phyloP scores from a whole-genome alignment of 768 basidiomycete genomes.

The Leccinellum albellum region DNA sequence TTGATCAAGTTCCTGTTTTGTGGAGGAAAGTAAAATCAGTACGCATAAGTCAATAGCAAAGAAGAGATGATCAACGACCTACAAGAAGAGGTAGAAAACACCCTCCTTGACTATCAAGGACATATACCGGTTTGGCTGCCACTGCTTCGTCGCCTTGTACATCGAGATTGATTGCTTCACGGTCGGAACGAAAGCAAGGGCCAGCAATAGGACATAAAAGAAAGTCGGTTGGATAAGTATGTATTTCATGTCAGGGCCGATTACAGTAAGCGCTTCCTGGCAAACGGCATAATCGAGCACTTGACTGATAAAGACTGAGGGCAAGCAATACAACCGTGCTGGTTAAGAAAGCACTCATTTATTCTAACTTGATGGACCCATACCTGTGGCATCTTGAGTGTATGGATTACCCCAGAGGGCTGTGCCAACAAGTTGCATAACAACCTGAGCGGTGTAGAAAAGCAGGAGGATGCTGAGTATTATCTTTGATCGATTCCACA shows the following conservation, averaged over 20 bases:
- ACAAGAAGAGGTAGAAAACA: background rate
- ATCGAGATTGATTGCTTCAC: background rate
- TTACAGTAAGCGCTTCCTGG: background rate
- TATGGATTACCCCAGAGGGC: background rate
- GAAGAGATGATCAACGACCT: background rate
- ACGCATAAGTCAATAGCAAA: rapidly evolving
- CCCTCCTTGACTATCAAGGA: background rate
- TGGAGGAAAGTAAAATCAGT: background rate
- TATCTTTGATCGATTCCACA: background rate
- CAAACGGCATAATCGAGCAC: background rate
- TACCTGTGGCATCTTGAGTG: background rate
- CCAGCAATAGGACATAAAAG: background rate
- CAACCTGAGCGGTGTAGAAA: background rate
- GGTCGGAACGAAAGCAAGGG: background rate
- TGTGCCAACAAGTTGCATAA: background rate
- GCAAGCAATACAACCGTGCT: background rate
- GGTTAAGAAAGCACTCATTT: background rate
- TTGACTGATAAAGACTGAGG: background rate
- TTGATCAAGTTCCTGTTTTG: background rate
- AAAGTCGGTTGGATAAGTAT: background rate
- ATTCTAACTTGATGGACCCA: background rate
- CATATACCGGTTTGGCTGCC: background rate
- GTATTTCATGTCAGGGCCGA: background rate
- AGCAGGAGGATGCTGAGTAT: background rate
- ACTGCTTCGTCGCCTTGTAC: background rate